Conservation (phyloP, 2,329 filamentous ascomycete genomes). For the Diaporthe sp. region DNA sequence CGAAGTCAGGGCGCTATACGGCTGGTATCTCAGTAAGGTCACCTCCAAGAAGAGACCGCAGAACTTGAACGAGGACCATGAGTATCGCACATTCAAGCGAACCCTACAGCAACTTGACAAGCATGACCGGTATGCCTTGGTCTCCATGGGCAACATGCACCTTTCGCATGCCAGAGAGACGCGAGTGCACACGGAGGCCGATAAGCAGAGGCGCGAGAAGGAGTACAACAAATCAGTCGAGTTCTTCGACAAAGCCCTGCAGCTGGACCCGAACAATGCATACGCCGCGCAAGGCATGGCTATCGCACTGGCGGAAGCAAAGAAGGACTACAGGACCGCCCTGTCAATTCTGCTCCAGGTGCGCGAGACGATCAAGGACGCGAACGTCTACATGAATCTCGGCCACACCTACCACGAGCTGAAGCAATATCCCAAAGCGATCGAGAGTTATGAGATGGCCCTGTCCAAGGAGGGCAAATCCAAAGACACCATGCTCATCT, state of each 20-base stretch:
- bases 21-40: slow-evolving; percentile 91
- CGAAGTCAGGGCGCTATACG: slow-evolving; percentile 92
- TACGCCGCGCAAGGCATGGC: slow-evolving; percentile 97
- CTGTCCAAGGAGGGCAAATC: slow-evolving; percentile 81
- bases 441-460: slow-evolving; percentile 94
- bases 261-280: slow-evolving; percentile 94
- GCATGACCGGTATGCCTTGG: slow-evolving; percentile 96
- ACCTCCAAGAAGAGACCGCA: slow-evolving; percentile 83
- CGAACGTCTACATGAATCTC: slow-evolving; percentile 91
- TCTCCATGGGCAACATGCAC: slow-evolving; percentile 96
- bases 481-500: slow-evolving; percentile 83
- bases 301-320: slow-evolving; percentile 94
- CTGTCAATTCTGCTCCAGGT: slow-evolving; percentile 92
- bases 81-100: slow-evolving; percentile 96
- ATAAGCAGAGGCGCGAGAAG: slow-evolving; percentile 90
- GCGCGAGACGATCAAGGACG: slow-evolving; percentile 89
- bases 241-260: slow-evolving; percentile 97
- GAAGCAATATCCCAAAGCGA: slow-evolving; percentile 89
- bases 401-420: slow-evolving; percentile 94
- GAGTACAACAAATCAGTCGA: slow-evolving; percentile 94
- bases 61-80: slow-evolving; percentile 89
- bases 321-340: slow-evolving; percentile 86
- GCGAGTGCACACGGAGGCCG: slow-evolving; percentile 88
- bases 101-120: slow-evolving; percentile 95
- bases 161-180: slow-evolving; percentile 92